These are phyloP conservation scores for Pestalotiopsis fici DNA, from an alignment of 2,329 filamentous ascomycete genomes.

Conservation along the genomic window DNA sequence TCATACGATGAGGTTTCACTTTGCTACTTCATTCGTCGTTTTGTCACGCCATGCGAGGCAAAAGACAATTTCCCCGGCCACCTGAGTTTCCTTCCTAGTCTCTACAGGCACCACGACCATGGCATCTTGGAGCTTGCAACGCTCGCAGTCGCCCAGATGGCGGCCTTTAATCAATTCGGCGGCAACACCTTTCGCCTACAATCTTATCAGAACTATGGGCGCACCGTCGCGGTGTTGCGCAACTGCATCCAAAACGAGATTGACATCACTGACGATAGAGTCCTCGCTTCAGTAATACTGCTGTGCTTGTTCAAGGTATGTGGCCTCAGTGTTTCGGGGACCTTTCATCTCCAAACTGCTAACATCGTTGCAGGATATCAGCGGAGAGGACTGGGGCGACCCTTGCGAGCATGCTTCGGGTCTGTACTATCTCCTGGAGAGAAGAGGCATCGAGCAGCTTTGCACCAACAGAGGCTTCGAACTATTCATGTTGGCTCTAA, in stretches of 20 bases:
- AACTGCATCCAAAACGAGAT: slow-evolving; percentile 24
- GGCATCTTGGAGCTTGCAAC: slow-evolving; percentile 32
- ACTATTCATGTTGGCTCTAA: slow-evolving; percentile 28
- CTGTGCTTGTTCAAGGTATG: slow-evolving; percentile 30
- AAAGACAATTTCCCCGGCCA: slow-evolving; percentile 32
- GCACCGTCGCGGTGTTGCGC: slow-evolving; percentile 27
- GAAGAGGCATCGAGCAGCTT: slow-evolving; percentile 30
- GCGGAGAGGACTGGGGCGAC: slow-evolving; percentile 28
- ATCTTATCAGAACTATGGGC: slow-evolving; percentile 29
- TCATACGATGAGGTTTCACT: slow-evolving; percentile 30
- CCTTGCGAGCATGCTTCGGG: slow-evolving; percentile 31
- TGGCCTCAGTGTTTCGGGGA: neutral
- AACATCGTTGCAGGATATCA: slow-evolving; percentile 27
- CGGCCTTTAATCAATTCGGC: slow-evolving; percentile 33
- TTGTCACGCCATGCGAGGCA: slow-evolving; percentile 27
- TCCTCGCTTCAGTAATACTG: slow-evolving; percentile 29
- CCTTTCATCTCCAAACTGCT: slow-evolving; percentile 9
- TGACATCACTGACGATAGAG: slow-evolving; percentile 28
- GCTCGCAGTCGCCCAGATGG: slow-evolving; percentile 33
- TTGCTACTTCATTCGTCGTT: slow-evolving; percentile 33
- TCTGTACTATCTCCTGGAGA: slow-evolving; percentile 33
- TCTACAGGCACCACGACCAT: slow-evolving; percentile 25
- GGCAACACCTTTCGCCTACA: slow-evolving; percentile 25
- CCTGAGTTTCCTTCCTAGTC: slow-evolving; percentile 29
- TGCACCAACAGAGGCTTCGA: slow-evolving; percentile 28